Evolutionary conservation across 306 rosid genomes (phyloP).

Genomic region (Elaeagnus macrophylla): DNA sequence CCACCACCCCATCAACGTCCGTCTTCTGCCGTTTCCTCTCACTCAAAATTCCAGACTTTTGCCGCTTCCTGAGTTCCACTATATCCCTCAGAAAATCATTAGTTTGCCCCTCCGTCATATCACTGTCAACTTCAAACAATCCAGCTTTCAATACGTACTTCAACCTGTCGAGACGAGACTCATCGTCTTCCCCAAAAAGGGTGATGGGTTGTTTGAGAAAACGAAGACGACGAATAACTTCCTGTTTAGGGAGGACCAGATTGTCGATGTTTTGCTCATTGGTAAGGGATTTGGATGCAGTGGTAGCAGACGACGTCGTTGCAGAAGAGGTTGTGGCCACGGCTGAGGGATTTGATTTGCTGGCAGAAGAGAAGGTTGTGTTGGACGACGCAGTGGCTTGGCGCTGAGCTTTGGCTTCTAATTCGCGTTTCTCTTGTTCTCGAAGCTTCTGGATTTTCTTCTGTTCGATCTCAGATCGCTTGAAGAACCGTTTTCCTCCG

Average conservation of each 20-base stretch:
- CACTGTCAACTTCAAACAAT: slow-evolving; percentile 81
- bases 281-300: slow-evolving; percentile 42
- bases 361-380: slow-evolving; percentile 10
- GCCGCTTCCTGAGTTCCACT: slow-evolving; percentile 90
- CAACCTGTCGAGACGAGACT: slow-evolving; percentile 70
- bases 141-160: slow-evolving; percentile 80
- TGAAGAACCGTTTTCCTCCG: slow-evolving; percentile 78
- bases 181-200: slow-evolving; percentile 89
- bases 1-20: slow-evolving; percentile 46
- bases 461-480: slow-evolving; percentile 89
- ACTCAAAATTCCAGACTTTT: slow-evolving; percentile 75
- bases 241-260: slow-evolving; percentile 73
- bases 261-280: slow-evolving; percentile 71
- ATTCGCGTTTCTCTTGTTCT: slow-evolving; percentile 78
- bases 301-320: slow-evolving; percentile 26
- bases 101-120: slow-evolving; percentile 96
- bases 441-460: slow-evolving; percentile 79
- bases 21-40: slow-evolving; percentile 78
- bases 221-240: slow-evolving; percentile 86
- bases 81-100: slow-evolving; percentile 88
- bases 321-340: slow-evolving; percentile 24
- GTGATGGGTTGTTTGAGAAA: slow-evolving; percentile 85
- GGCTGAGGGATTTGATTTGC: slow-evolving; percentile 23
- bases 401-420: slow-evolving; percentile 75
- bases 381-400: slow-evolving; percentile 31